Percentiles rank a stretch among this genome's conserved stretches.
These are phyloP conservation scores for Cladosporium sp. DNA, from an alignment of 2,329 filamentous ascomycete genomes.

Conservation along the genomic window DNA sequence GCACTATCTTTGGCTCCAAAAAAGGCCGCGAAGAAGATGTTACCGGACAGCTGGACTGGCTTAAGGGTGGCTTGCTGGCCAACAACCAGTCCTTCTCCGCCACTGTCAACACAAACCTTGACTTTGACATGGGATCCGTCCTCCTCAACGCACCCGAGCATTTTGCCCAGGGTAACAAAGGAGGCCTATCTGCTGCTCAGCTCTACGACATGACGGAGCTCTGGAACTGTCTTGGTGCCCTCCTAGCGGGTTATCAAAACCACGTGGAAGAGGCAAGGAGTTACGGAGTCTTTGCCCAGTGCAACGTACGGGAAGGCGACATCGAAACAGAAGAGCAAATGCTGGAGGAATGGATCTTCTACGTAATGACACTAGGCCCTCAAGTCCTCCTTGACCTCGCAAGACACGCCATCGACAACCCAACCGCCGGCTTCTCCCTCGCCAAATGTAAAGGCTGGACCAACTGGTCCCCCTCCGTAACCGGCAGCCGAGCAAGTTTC, in stretches of 20 bases:
- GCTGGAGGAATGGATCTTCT: conserved; percentile 58
- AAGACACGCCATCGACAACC: conserved; percentile 33
- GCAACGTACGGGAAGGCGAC: conserved; percentile 43
- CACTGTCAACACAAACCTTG: conserved; percentile 43
- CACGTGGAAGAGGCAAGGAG: conserved; percentile 51
- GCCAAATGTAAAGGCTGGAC: conserved; percentile 53
- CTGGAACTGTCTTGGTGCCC: conserved; percentile 56
- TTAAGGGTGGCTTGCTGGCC: conserved; percentile 53
- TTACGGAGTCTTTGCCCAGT: conserved; percentile 51
- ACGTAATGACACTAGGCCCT: conserved; percentile 56
- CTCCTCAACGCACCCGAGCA: conserved; percentile 52
- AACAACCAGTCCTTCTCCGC: conserved; percentile 42
- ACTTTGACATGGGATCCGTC: conserved; percentile 49
- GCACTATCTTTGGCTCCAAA: conserved; percentile 56
- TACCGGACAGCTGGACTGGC: conserved; percentile 58
- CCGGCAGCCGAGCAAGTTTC: conserved; percentile 50
- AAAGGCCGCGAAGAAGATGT: conserved; percentile 57
- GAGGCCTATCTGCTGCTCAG: conserved; percentile 51
- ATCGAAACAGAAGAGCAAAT: conserved; percentile 48
- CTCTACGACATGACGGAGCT: conserved; percentile 62
- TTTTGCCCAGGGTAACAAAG: conserved; percentile 54
- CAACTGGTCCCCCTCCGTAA: conserved; percentile 47
- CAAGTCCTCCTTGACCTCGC: conserved; percentile 51
- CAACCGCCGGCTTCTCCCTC: conserved; percentile 45
- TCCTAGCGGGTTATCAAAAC: conserved; percentile 53